Conservation (phyloP, 2,329 filamentous ascomycete genomes). For the Epichloe elymi region DNA sequence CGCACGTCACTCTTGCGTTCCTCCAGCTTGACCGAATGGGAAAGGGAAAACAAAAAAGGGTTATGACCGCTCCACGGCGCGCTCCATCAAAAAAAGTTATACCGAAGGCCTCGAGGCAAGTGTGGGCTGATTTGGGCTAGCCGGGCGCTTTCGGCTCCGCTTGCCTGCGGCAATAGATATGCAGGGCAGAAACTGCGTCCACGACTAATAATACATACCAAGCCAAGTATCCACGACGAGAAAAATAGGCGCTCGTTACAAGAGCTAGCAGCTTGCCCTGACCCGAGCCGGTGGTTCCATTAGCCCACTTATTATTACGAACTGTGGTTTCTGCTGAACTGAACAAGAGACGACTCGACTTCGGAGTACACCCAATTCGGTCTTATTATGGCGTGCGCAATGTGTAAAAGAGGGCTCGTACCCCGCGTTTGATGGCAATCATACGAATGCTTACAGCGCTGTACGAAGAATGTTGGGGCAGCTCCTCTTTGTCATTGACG, state of each 20-base stretch:
- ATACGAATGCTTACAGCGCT: too few species aligned
- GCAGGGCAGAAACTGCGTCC: too few species aligned
- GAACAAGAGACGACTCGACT: too few species aligned
- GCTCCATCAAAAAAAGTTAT: not conserved
- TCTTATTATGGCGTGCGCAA: not conserved
- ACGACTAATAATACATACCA: not conserved
- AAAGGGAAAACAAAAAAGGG: not conserved
- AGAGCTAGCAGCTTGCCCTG: not conserved
- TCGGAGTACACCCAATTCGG: too few species aligned
- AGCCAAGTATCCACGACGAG: not conserved
- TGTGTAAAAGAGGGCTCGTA: too few species aligned
- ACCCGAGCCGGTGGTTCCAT: not conserved
- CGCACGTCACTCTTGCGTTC: conserved; percentile 4
- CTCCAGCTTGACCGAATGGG: not conserved
- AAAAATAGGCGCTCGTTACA: not conserved
- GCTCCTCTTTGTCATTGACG: too few species aligned
- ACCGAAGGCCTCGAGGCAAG: not conserved
- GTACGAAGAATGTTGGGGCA: too few species aligned
- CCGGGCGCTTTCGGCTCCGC: not conserved
- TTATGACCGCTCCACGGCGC: not conserved
- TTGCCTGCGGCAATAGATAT: not conserved
- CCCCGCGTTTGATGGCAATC: too few species aligned
- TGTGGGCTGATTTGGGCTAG: not conserved
- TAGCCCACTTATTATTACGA: not conserved
- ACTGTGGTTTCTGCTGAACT: not conserved